These are phyloP conservation scores for Cicer judaicum DNA, from an alignment of 306 rosid species.

Conservation along the genomic window DNA sequence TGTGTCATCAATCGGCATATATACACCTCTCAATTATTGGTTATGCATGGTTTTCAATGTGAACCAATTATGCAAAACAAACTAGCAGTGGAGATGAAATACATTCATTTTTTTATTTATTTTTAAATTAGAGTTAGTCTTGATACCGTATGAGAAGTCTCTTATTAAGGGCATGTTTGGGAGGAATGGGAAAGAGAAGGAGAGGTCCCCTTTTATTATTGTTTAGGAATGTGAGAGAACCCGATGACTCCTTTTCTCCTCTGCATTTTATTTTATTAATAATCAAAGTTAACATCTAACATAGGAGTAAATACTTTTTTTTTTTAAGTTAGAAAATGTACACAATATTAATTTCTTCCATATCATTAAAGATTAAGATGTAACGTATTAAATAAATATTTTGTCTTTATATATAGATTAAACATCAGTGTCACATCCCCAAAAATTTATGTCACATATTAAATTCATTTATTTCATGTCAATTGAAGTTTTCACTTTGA, in stretches of 20 bases:
- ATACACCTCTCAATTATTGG: slow-evolving; percentile 52
- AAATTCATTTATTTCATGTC: too few species aligned
- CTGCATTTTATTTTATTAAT: too few species aligned
- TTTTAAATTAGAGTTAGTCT: slow-evolving; percentile 13
- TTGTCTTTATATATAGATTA: too few species aligned
- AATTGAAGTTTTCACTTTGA: too few species aligned
- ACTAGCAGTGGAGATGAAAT: not conserved
- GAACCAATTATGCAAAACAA: slow-evolving; percentile 41
- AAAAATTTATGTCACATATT: too few species aligned
- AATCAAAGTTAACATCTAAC: too few species aligned
- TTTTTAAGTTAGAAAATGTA: too few species aligned
- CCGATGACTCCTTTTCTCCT: not conserved
- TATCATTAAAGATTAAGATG: too few species aligned
- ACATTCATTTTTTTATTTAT: not conserved
- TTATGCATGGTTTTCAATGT: slow-evolving; percentile 52
- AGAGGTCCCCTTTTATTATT: slow-evolving; percentile 40
- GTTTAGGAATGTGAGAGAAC: slow-evolving; percentile 28
- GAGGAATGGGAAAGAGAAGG: slow-evolving; percentile 44
- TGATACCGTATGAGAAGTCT: slow-evolving; percentile 34
- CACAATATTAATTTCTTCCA: too few species aligned
- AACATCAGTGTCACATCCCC: too few species aligned
- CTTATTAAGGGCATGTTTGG: slow-evolving; percentile 46
- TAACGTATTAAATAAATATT: too few species aligned
- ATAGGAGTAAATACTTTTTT: too few species aligned
- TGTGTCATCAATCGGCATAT: slow-evolving; percentile 44